Base-by-base conservation (phyloP, 179 eudicot species). In the Silene coronaria region DNA sequence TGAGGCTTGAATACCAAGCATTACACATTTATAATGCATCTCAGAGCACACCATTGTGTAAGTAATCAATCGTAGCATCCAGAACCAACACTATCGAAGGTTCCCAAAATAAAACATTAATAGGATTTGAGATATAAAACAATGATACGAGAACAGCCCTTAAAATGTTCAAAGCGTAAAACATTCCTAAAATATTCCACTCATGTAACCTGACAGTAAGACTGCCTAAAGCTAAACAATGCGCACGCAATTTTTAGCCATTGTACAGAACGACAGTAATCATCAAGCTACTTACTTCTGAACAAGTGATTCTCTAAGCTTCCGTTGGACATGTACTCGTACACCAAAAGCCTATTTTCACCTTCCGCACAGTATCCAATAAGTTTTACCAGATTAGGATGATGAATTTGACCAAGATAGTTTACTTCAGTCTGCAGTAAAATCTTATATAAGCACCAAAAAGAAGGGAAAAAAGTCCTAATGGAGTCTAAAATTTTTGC, bases 221-320 rank as follows among this genome's bases (percentile, higher is more conserved):
- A 30, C 19, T 14, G 12, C 22, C 21, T 14, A 5, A 14, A 30
- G 4, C 42, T 27, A 16, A 21, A 59, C 26, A 59, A 1, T 7
- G 5, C 11, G 34, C 14, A 62, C 12, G 14, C 17, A 24, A 62
- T 7, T 23, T 22, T 23, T 68, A 38, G 8, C 5, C 51, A 36
- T 21, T 38, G 9, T 28, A 69, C 27, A n/a, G 23, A 21, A 28
- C n/a, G 14, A 6, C 14, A 6, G 60, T 19, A 22, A 57, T 34
- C 51, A 27, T 23, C 2, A 57, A 78, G 57, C 22, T 12, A 83
- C 92, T 65, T 81, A 95, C 99, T 84, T 87, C 97, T 86, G 65
- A 92, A 95, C 13, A 95, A 77, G 83, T 95, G 99, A 81, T 92
- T 92, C 84, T 95, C 99, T 76, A 95, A 76, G 86, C 97, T 92